Evolutionary conservation across 805 yeast genomes (phyloP), one percentile per base, ranked within the genome.

Genomic region (Nakazawaea wickerhamii): DNA sequence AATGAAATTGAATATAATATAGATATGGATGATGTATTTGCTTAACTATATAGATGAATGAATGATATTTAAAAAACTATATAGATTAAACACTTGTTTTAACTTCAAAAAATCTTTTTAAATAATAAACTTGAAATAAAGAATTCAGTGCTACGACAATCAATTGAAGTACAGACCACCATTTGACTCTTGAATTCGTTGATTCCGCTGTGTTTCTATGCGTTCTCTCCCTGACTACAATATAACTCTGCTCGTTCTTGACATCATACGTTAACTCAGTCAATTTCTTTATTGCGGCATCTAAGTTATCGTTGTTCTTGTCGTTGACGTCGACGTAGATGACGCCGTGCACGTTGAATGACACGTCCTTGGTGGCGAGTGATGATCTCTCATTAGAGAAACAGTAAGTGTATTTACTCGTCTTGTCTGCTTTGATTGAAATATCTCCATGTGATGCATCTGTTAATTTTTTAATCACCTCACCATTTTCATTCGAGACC

Each of bases 191-290:
- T 43, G 93, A 83, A 65, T 91, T 91, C 36, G 99, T 91, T 19
- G 95, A 85, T 67, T 91, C 99, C 5, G 99, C 98, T 8, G 99
- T 91, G 68, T 91, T 93, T 77, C 99, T 84, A 64, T 91, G 99
- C 13, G 95, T 85, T 69, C 97, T 84, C 67, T 91, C 99, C 67
- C 99, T 81, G 48, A 91, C 89, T 37, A 90, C 95, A 54, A 93
- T 81, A 65, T 93, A 93, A 54, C 86, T 77, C 57, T 84, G 95
- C 66, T 93, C 99, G 54, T 89, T 91, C 67, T 85, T 84, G 47
- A 93, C 89, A 54, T 88, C 96, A 54, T 79, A 78, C 30, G 95
- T 81, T 52, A 86, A 70, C 49, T 84, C 84, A 51, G 79, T 67
- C 55, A 91, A 71, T 58, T 79, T 76, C 61, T 80, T 78, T 40